Percentiles rank a stretch among this genome's conserved stretches.
phyloP scores from a whole-genome alignment of 768 basidiomycete genomes.

The Boletus subparvulus region DNA sequence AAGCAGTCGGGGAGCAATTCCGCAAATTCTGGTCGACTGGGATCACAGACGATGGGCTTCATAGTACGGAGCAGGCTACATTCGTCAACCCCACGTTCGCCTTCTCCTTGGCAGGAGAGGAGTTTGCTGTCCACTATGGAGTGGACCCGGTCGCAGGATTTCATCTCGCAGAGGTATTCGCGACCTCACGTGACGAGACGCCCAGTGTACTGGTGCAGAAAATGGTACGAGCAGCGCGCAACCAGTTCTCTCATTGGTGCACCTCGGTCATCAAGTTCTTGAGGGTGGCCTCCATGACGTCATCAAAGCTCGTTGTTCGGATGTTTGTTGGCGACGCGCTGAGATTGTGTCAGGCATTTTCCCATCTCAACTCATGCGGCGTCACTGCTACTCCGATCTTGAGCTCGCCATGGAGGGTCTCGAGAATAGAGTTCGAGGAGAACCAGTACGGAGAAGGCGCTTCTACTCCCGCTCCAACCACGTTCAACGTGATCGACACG shows the following conservation, averaged over 20 bases:
- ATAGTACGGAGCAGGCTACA: conserved; percentile 10
- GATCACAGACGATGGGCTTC: conserved; percentile 25
- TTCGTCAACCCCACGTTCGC: conserved; percentile 32
- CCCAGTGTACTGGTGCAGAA: conserved; percentile 14
- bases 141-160: conserved; percentile 32
- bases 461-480: conserved; percentile 23
- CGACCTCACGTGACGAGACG: conserved; percentile 2
- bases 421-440: conserved; percentile 24
- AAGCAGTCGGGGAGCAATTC: conserved; percentile 20
- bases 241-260: conserved; percentile 32
- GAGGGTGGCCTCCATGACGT: neutral
- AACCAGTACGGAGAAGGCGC: conserved; percentile 17
- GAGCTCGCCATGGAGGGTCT: conserved; percentile 24
- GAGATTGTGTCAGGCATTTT: conserved; percentile 29
- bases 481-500: conserved; percentile 35
- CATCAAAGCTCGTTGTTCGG: conserved; percentile 22
- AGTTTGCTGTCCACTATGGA: conserved; percentile 31
- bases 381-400: conserved; percentile 17
- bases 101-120: conserved; percentile 23
- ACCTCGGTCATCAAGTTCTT: conserved; percentile 18
- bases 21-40: conserved; percentile 27
- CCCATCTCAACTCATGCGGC: conserved; percentile 5
- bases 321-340: conserved; percentile 33
- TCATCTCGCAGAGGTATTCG: conserved; percentile 31
- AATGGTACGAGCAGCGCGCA: conserved; percentile 17